phyloP scores from a whole-genome alignment of 768 basidiomycete species.

The Filobasidium floriforme region DNA sequence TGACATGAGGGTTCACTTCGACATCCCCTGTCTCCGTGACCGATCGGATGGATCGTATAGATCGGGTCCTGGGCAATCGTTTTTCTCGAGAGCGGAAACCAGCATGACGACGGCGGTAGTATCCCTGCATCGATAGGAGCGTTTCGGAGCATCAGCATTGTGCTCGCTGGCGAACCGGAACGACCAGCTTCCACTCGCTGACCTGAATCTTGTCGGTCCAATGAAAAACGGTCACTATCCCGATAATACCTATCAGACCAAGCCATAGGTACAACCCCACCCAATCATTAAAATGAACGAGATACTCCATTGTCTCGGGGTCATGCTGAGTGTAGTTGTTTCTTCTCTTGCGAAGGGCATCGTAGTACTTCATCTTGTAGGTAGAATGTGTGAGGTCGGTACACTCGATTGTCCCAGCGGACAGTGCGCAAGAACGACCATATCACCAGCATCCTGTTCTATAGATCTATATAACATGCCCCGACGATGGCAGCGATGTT shows the following conservation, averaged over 20 bases:
- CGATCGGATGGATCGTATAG: constrained; percentile 4
- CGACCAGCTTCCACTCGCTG: not conserved
- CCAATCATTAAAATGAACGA: constrained; percentile 18
- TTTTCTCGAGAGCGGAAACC: constrained; percentile 13
- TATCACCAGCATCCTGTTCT: no score
- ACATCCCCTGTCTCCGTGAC: not conserved
- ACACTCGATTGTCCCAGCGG: no score
- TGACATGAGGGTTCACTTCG: not conserved
- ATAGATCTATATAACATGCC: no score
- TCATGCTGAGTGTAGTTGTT: constrained; percentile 14
- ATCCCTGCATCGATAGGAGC: constrained; percentile 1
- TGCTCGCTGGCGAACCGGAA: not conserved
- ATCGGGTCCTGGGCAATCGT: constrained; percentile 16
- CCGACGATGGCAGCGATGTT: no score
- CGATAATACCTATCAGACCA: constrained; percentile 19
- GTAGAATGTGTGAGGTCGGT: no score
- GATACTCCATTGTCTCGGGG: constrained; percentile 17
- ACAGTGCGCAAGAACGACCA: no score
- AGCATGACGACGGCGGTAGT: constrained; percentile 15
- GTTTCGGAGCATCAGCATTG: not conserved
- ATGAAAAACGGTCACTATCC: constrained; percentile 8
- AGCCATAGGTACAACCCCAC: constrained; percentile 20
- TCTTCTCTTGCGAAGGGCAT: not conserved
- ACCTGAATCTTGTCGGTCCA: constrained; percentile 6
- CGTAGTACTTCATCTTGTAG: no score